These are phyloP conservation scores for Linderina pennispora DNA, from an alignment of 192 early-diverging fungal species.

Conservation along the genomic window DNA sequence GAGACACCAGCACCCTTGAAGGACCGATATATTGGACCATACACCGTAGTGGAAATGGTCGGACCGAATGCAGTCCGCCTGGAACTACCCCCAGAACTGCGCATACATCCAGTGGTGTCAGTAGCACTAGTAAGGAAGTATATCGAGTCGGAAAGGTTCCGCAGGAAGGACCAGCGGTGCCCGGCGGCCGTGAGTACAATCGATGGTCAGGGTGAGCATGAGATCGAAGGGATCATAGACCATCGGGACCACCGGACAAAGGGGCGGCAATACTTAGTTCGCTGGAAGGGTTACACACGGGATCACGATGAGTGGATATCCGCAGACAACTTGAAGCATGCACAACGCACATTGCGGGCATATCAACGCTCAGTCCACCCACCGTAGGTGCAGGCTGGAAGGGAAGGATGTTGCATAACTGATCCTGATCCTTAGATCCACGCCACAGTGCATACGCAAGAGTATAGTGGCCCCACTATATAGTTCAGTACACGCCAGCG, in stretches of 20 bases:
- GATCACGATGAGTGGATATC: not conserved
- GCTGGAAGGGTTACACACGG: not conserved
- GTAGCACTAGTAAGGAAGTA: not conserved
- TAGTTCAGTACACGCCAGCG: no score
- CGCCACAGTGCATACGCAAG: no score
- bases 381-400: not conserved
- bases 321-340: no score
- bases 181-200: not conserved
- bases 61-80: slow-evolving; percentile 1
- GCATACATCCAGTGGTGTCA: not conserved
- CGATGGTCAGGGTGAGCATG: not conserved
- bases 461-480: no score
- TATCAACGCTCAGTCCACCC: no score
- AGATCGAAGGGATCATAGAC: not conserved
- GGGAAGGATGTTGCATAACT: slow-evolving; percentile 1
- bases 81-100: not conserved
- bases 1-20: not conserved
- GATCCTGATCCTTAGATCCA: no score
- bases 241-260: not conserved
- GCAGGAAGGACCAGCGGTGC: not conserved
- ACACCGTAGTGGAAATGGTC: not conserved
- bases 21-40: slow-evolving; percentile 5
- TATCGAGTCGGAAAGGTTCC: not conserved
- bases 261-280: not conserved
- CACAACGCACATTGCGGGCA: no score